Conservation (phyloP, 768 basidiomycete genomes). For the Termitomyces heimii region DNA sequence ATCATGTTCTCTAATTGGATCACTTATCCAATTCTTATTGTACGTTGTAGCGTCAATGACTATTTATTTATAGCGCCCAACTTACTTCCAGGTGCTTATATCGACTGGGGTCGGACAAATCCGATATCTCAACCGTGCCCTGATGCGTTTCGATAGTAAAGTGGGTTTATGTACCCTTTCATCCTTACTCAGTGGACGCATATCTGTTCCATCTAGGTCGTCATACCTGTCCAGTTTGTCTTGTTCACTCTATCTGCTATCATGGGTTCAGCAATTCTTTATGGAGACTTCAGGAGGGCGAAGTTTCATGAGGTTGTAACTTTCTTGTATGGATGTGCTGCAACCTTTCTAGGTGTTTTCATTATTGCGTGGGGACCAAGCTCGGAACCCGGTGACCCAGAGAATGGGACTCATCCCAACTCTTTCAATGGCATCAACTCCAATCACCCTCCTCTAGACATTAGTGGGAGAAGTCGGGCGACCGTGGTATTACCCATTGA, state of each 20-base stretch:
- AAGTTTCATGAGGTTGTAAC: conserved; percentile 78
- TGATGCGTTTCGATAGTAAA: conserved; percentile 93
- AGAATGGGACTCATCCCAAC: conserved; percentile 20
- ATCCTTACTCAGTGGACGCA: neutral
- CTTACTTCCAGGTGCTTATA: conserved; percentile 48
- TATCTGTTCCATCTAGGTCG: conserved; percentile 45
- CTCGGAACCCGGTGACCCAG: conserved; percentile 21
- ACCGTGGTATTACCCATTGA: conserved; percentile 46
- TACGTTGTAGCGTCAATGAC: conserved; percentile 21
- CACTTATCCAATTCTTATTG: conserved; percentile 73
- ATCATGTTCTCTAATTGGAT: conserved; percentile 76
- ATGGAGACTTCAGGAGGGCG: conserved; percentile 85
- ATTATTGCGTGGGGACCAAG: conserved; percentile 69
- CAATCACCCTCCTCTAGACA: conserved; percentile 21
- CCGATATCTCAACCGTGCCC: conserved; percentile 75
- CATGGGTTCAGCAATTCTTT: conserved; percentile 87
- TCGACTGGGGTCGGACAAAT: conserved; percentile 81
- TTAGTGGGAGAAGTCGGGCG: conserved; percentile 33
- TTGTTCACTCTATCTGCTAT: conserved; percentile 93
- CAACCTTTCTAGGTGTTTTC: conserved; percentile 89
- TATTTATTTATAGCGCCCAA: neutral
- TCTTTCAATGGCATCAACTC: conserved; percentile 13
- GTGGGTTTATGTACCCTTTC: conserved; percentile 27
- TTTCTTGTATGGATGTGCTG: conserved; percentile 80
- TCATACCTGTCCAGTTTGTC: conserved; percentile 94